A percentile compares a stretch with the other conserved stretches of the same genome.
Conservation (phyloP, 2,329 filamentous ascomycete genomes). For the Alternaria arbusti region DNA sequence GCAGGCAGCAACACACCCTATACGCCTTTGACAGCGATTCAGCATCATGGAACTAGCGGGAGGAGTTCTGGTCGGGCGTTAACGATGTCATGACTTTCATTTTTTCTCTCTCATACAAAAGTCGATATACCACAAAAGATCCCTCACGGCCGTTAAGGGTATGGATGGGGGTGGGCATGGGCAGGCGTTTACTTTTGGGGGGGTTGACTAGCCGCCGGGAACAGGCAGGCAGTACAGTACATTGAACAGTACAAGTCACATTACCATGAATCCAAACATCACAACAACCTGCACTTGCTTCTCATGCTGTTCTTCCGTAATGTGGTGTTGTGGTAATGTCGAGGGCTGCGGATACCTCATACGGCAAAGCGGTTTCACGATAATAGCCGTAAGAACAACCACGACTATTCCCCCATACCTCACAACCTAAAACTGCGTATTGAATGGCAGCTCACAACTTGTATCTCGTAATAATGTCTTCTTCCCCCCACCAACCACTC, state of each 20-base stretch:
- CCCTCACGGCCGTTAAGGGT: constrained; percentile 17
- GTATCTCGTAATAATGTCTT: neutral
- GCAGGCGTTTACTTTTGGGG: constrained; percentile 10
- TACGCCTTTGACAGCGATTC: neutral
- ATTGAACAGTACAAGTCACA: neutral
- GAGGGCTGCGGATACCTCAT: neutral
- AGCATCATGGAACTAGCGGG: neutral
- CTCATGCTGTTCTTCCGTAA: neutral
- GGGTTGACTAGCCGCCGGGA: neutral
- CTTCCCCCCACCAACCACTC: neutral
- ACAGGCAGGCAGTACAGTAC: neutral
- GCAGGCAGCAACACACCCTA: neutral
- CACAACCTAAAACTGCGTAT: neutral
- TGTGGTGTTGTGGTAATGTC: neutral
- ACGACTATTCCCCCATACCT: neutral
- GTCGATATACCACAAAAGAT: constrained; percentile 30
- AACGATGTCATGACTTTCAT: constrained; percentile 31
- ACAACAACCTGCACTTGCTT: neutral
- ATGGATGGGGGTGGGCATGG: constrained; percentile 10
- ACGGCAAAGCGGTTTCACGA: neutral
- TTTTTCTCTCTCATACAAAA: constrained; percentile 21
- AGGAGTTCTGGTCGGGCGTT: constrained; percentile 7
- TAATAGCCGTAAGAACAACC: neutral
- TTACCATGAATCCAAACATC: neutral
- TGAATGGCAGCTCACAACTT: neutral